A percentile compares a stretch with the other conserved stretches of the same genome.
These are phyloP conservation scores for Backusella tarrabulga DNA, from an alignment of 192 early-diverging fungal species.

Conservation along the genomic window DNA sequence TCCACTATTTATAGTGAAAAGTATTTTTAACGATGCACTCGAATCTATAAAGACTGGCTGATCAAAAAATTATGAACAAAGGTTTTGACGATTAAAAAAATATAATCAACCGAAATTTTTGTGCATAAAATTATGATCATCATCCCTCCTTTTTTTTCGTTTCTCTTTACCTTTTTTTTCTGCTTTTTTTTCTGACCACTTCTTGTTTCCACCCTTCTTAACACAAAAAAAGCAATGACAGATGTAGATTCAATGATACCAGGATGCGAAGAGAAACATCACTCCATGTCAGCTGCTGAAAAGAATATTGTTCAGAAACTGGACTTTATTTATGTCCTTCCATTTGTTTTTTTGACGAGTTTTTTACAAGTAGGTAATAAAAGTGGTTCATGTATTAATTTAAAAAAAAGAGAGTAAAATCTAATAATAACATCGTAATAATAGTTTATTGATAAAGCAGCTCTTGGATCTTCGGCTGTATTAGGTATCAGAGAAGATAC, in stretches of 20 bases:
- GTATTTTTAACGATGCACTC: no score
- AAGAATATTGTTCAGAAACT: background rate
- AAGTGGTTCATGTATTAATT: background rate
- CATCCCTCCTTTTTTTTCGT: background rate
- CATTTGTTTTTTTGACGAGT: background rate
- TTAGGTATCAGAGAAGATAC: constrained; percentile 25
- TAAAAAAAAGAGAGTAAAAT: background rate
- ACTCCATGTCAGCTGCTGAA: background rate
- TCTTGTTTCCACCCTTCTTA: background rate
- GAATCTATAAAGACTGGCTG: no score
- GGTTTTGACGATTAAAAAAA: no score
- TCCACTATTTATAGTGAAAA: no score
- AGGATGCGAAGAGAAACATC: background rate
- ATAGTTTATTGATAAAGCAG: constrained; percentile 28
- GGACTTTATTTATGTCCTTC: constrained; percentile 19
- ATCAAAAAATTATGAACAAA: no score
- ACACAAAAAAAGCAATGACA: background rate
- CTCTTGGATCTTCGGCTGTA: constrained; percentile 16
- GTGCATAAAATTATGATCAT: background rate
- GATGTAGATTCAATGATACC: background rate
- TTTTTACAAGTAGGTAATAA: constrained; percentile 18
- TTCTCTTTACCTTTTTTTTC: background rate
- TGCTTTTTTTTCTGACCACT: background rate
- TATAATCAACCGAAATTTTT: background rate
- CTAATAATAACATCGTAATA: background rate